Conservation (phyloP, 2,329 filamentous ascomycete genomes). For the Metarhizium anisopliae region DNA sequence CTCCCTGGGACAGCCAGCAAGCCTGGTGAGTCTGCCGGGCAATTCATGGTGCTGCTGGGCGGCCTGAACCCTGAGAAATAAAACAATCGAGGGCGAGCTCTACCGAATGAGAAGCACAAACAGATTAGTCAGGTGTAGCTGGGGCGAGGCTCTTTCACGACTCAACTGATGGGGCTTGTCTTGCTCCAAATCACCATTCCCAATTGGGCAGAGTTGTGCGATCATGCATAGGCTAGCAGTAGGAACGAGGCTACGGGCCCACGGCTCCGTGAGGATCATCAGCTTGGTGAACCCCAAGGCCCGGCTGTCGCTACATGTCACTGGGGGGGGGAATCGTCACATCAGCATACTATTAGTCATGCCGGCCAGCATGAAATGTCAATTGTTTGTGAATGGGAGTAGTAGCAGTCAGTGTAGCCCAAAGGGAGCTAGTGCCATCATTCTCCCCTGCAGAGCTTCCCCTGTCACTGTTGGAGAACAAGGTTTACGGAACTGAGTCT, state of each 20-base stretch:
- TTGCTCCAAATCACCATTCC: neutral
- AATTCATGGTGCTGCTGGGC: too few relatives aligned
- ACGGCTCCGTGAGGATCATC: neutral
- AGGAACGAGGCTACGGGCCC: neutral
- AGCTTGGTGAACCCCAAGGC: neutral
- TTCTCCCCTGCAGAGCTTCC: too few relatives aligned
- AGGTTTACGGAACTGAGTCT: neutral
- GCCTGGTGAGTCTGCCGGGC: neutral
- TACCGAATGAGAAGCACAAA: neutral
- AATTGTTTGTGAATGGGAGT: too few relatives aligned
- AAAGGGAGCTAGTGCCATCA: too few relatives aligned
- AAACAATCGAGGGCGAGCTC: too few relatives aligned
- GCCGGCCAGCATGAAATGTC: too few relatives aligned
- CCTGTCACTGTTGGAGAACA: neutral
- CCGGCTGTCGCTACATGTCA: neutral
- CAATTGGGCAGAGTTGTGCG: slow-evolving; percentile 2
- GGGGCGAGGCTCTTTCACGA: neutral
- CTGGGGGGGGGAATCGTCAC: too few relatives aligned
- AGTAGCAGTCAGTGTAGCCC: too few relatives aligned
- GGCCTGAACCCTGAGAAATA: too few relatives aligned
- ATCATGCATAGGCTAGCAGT: slow-evolving; percentile 5
- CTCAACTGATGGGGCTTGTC: neutral
- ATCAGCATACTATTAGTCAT: too few relatives aligned
- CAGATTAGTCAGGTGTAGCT: neutral
- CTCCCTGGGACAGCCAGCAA: neutral